Percentiles rank a stretch among this genome's conserved stretches.
Evolutionary conservation across 495 filamentous ascomycete species (phyloP).

Genomic region (Trichocladium uniseriatum): DNA sequence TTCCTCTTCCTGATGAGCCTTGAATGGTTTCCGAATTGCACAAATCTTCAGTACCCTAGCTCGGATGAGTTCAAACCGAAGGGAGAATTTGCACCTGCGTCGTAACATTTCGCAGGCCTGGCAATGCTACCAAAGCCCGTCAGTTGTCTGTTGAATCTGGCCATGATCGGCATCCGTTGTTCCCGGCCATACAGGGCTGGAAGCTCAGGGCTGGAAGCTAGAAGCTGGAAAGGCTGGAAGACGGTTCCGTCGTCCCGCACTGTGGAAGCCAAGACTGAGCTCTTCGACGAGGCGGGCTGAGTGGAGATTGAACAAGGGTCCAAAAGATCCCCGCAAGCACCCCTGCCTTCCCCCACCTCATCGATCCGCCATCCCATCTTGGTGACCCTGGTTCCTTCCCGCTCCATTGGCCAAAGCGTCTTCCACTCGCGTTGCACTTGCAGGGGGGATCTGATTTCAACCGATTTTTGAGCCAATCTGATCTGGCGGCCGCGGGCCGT

Average conservation of each 20-base stretch:
- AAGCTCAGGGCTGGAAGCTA: no score
- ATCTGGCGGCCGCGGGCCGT: slow-evolving; percentile 28
- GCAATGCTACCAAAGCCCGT: no score
- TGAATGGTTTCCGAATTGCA: background rate
- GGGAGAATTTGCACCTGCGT: no score
- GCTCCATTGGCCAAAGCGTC: slow-evolving; percentile 28
- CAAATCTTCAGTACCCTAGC: no score
- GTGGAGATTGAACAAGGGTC: background rate
- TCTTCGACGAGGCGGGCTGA: background rate
- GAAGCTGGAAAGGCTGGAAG: no score
- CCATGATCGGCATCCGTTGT: no score
- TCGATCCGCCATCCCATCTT: slow-evolving; percentile 1
- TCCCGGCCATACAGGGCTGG: no score
- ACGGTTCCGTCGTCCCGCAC: no score
- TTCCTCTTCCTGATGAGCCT: background rate
- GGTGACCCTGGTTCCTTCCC: slow-evolving; percentile 14
- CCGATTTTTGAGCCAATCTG: slow-evolving; percentile 32
- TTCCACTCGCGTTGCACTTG: slow-evolving; percentile 13
- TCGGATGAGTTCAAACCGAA: no score
- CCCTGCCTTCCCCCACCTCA: no score
- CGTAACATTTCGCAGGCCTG: no score
- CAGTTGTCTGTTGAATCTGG: no score
- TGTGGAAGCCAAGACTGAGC: slow-evolving; percentile 8
- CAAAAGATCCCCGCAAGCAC: slow-evolving; percentile 15
- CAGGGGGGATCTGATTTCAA: slow-evolving; percentile 23